Base-by-base conservation (phyloP, 1,284 basidiomycete species). In the Trametes versicolor region DNA sequence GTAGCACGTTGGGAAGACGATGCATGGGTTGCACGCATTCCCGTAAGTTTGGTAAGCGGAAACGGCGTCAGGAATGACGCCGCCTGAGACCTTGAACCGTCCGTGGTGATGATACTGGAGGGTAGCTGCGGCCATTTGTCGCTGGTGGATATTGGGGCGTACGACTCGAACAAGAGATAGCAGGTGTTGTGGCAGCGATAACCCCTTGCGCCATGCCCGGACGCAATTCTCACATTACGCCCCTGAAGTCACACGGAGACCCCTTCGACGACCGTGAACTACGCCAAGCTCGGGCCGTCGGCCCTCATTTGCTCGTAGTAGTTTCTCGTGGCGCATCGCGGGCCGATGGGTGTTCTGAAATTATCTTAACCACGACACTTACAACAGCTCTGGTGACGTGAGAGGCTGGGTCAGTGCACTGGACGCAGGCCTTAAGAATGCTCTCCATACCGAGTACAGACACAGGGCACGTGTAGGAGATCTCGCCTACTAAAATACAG, bases 1-100 rank as follows among this genome's bases (percentile, higher is more conserved):
- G 58, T 78, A 80, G 45, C 80, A 81, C n/a, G 79, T 81, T 21
- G 77, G 77, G 64, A 77, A 80, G 37, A 81, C 79, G 29, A 80
- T 75, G 63, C 79, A 80, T 4, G 79, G 80, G 27, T 78, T 79
- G 37, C 65, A 64, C 17, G 74, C 72, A 61, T 80, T 70, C 17
- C 79, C 79, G 32, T 77, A 79, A 0, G 78, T 79, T 65, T 78
- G 73, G 61, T 79, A 81, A 25, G 79, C 80, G 37, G 79, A 81
- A 17, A 79, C 70, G 19, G 80, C 78, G 63, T 80, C 74, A 1
- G 79, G 78, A 36, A 80, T 65, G n/a, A 78, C 69, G 13, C 79
- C 79, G 19, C 80, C 79, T 15, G 75, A 63, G 39, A 80, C 75
- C 39, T 70, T 70, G 58, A 80, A 77, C 17, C 79, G 74, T 12